These are phyloP conservation scores for Colletotrichum zoysiae DNA, from an alignment of 2,329 filamentous ascomycete genomes.

Conservation along the genomic window DNA sequence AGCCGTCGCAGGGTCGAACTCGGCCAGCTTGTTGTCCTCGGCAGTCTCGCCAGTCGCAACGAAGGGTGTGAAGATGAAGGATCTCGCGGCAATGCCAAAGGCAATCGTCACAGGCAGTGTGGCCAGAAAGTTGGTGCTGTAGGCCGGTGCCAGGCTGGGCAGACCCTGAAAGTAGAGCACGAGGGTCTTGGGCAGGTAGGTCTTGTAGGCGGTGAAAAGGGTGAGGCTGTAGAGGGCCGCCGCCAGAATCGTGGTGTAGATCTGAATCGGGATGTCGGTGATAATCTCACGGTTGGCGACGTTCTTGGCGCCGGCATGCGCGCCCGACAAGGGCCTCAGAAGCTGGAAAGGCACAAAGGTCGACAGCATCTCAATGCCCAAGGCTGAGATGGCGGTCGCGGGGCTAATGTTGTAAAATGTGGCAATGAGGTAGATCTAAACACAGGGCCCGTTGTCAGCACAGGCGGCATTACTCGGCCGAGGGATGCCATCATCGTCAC, in stretches of 20 bases:
- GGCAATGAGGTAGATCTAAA: conserved; percentile 77
- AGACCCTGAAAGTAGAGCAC: conserved; percentile 81
- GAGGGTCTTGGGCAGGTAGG: conserved; percentile 79
- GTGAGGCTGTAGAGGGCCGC: conserved; percentile 81
- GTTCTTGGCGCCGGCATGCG: conserved; percentile 66
- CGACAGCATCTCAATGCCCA: conserved; percentile 76
- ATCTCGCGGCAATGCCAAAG: conserved; percentile 77
- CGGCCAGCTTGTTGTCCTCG: conserved; percentile 61
- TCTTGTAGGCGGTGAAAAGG: conserved; percentile 76
- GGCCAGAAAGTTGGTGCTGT: conserved; percentile 71
- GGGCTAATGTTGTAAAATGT: conserved; percentile 81
- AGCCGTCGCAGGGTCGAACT: conserved; percentile 75
- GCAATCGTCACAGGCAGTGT: conserved; percentile 70
- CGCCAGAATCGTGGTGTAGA: conserved; percentile 76
- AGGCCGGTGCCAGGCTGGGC: conserved; percentile 74
- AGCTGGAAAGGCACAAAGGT: conserved; percentile 81
- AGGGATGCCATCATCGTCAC: conserved; percentile 3
- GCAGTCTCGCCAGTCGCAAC: conserved; percentile 64
- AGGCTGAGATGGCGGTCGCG: conserved; percentile 69
- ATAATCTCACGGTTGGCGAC: conserved; percentile 75
- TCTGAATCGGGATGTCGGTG: conserved; percentile 70
- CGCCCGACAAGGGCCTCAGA: conserved; percentile 74
- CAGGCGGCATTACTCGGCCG: not conserved
- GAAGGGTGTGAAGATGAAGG: conserved; percentile 82
- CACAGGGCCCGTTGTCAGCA: conserved; percentile 22